Conservation (phyloP, 371 early-diverging fungal species). For the Mortierella sp. region DNA sequence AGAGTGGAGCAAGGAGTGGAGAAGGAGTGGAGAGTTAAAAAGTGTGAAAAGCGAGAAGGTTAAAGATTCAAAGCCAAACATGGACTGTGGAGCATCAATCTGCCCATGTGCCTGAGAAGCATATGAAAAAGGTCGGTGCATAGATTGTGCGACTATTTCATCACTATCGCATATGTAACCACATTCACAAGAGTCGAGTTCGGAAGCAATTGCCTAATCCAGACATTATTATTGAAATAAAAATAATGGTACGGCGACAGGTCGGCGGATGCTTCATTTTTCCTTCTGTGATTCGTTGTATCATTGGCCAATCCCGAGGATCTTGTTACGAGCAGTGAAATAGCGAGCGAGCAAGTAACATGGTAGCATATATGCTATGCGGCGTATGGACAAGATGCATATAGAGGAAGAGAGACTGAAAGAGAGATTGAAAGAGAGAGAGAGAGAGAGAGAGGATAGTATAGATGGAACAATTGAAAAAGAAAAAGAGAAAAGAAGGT, state of each 20-base stretch:
- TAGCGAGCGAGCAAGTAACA: too few relatives aligned
- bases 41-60: background rate
- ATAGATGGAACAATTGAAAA: background rate
- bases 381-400: too few relatives aligned
- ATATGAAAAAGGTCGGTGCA: background rate
- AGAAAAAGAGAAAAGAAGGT: background rate
- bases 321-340: background rate
- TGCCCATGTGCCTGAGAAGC: constrained; percentile 2
- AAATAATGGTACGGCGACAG: background rate
- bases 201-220: constrained; percentile 27
- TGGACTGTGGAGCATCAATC: background rate
- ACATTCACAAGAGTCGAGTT: background rate
- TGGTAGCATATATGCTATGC: too few relatives aligned
- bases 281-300: background rate
- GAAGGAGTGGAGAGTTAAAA: constrained; percentile 5
- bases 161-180: background rate
- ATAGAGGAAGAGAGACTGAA: background rate
- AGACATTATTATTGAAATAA: background rate
- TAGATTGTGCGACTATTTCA: background rate
- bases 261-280: background rate
- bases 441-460: background rate
- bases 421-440: background rate
- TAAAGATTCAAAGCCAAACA: background rate
- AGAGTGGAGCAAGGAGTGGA: constrained; percentile 2
- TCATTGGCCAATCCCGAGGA: background rate